Evolutionary conservation across 768 basidiomycete genomes (phyloP).

Genomic region (Mrakia gelida): DNA sequence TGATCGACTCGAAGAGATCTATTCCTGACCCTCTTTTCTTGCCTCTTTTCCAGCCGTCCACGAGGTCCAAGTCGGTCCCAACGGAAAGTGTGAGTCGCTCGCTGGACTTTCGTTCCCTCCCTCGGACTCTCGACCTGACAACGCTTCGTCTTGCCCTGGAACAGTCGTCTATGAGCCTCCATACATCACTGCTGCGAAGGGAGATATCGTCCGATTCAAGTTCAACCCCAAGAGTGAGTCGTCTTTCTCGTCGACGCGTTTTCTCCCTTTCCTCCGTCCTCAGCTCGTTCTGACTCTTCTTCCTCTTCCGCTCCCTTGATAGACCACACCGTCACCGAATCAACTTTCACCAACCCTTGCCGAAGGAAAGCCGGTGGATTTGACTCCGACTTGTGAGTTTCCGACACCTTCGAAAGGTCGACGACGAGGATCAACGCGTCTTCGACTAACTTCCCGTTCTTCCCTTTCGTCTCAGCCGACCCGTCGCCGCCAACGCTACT

Average conservation of each 20-base stretch:
- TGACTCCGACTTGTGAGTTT: neutral
- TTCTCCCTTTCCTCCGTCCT: too few relatives aligned
- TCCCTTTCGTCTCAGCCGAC: neutral
- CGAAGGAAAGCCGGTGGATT: neutral
- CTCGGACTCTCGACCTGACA: neutral
- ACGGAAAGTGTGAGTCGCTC: neutral
- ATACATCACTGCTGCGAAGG: neutral
- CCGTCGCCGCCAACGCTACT: neutral
- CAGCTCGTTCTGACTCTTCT: neutral
- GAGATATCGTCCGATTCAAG: neutral
- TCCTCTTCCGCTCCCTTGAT: neutral
- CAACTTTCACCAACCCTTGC: neutral
- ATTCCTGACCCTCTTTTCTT: too few relatives aligned
- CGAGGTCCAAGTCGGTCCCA: neutral
- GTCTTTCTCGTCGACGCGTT: neutral
- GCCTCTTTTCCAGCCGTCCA: neutral
- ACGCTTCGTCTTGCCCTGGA: neutral
- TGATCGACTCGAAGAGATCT: too few relatives aligned
- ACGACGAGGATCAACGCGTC: neutral
- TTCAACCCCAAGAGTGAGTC: constrained; percentile 7
- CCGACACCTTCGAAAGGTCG: neutral
- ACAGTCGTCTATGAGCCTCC: neutral
- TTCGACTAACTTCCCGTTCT: neutral
- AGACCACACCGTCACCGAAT: constrained; percentile 1
- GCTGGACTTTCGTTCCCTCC: too few relatives aligned